Evolutionary conservation across 139 green algal species (phyloP).

Genomic region (Tetraselmis chui): DNA sequence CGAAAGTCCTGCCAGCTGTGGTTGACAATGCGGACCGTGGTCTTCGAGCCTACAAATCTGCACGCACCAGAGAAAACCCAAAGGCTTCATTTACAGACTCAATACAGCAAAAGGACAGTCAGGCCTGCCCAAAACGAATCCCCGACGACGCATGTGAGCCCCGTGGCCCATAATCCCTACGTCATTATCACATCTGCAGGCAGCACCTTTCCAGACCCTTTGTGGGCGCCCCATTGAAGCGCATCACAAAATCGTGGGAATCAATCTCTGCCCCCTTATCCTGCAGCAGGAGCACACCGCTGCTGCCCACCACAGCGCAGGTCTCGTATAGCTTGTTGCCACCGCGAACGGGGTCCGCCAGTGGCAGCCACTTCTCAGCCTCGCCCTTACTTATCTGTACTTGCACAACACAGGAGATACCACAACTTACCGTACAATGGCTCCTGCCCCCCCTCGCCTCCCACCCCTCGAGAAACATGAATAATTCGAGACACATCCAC

Average conservation of each 20-base stretch:
- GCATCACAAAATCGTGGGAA: slow-evolving; percentile 6
- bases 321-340: background rate
- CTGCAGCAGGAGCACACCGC: background rate
- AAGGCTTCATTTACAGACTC: too few species aligned
- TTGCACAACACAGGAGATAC: background rate
- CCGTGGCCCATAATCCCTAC: too few species aligned
- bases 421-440: too few species aligned
- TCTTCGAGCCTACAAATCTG: background rate
- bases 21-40: slow-evolving; percentile 1
- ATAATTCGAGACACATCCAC: too few species aligned
- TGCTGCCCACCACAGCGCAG: slow-evolving; percentile 8
- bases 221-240: slow-evolving; percentile 10
- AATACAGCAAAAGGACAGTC: too few species aligned
- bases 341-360: background rate
- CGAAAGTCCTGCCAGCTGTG: slow-evolving; percentile 1
- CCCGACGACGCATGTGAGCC: too few species aligned
- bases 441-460: too few species aligned
- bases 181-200: background rate
- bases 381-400: background rate
- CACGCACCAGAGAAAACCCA: too few species aligned
- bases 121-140: too few species aligned
- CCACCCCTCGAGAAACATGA: too few species aligned
- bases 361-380: background rate
- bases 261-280: slow-evolving; percentile 13
- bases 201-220: slow-evolving; percentile 1